These are phyloP conservation scores for Cladosporium sp. DNA, from an alignment of 2,329 filamentous ascomycete genomes.

Conservation along the genomic window DNA sequence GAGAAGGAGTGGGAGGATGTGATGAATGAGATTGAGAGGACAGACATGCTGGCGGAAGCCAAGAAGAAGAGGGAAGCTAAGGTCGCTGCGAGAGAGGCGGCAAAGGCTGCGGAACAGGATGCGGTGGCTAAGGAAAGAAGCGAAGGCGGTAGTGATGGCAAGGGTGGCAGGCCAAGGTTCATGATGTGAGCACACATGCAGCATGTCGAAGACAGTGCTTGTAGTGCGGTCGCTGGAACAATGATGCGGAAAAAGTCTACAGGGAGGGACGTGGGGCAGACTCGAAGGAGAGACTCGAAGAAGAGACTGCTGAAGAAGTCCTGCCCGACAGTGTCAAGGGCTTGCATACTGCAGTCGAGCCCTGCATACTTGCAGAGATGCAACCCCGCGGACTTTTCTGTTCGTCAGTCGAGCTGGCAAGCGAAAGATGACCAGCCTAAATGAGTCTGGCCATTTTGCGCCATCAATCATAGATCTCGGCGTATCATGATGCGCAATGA, in stretches of 20 bases:
- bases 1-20: conserved; percentile 89
- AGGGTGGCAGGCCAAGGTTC: conserved; percentile 29
- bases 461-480: background rate
- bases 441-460: background rate
- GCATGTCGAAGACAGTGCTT: background rate
- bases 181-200: conserved; percentile 29
- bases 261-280: background rate
- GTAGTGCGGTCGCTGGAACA: background rate
- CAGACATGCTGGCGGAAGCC: conserved; percentile 34
- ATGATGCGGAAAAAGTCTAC: background rate
- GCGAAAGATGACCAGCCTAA: background rate
- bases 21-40: conserved; percentile 46
- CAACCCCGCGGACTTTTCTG: background rate
- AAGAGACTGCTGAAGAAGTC: background rate
- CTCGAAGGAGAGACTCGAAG: background rate
- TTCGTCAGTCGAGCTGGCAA: background rate
- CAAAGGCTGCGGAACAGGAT: conserved; percentile 16
- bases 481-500: background rate
- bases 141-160: background rate
- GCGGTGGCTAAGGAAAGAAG: conserved; percentile 21
- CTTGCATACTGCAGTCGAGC: background rate
- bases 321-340: background rate
- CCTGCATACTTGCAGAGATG: background rate
- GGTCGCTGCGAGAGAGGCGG: conserved; percentile 28
- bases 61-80: conserved; percentile 32